Conservation (phyloP, 106 monocot species). For the Vanilla planifolia region DNA sequence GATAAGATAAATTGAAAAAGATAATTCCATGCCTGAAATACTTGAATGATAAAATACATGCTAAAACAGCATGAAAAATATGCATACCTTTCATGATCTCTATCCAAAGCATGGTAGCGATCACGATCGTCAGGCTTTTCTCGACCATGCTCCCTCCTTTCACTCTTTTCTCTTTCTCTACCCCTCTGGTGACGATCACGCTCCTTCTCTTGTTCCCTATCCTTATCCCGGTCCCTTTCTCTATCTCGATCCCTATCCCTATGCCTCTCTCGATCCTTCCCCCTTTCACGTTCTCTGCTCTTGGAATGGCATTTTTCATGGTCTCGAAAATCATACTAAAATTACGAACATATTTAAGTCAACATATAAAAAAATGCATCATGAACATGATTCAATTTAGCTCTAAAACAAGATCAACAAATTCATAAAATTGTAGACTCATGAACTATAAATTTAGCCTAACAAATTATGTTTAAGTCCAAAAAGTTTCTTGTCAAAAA, state of each 20-base stretch:
- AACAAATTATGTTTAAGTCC: no score
- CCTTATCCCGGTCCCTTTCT: constrained; percentile 1
- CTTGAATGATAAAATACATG: not conserved
- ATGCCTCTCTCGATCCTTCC: constrained; percentile 7
- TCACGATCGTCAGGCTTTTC: constrained; percentile 11
- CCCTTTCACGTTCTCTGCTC: constrained; percentile 16
- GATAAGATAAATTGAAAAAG: no score
- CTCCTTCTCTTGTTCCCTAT: constrained; percentile 1
- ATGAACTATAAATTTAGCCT: no score
- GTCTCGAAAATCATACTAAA: constrained; percentile 9
- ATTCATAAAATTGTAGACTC: no score
- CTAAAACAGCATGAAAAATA: not conserved
- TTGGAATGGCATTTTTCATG: constrained; percentile 13
- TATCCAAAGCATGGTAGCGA: constrained; percentile 5
- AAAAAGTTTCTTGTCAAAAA: no score
- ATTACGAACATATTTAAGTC: not conserved
- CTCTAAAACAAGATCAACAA: no score
- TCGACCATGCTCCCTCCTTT: constrained; percentile 10
- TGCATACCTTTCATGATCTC: constrained; percentile 12
- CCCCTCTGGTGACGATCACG: constrained; percentile 8
- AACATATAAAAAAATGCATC: not conserved
- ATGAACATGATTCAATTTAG: no score
- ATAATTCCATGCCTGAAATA: no score
- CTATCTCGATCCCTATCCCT: constrained; percentile 1
- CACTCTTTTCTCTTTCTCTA: constrained; percentile 13